Evolutionary conservation across 257 asterid genomes (phyloP), one percentile per base, ranked within the genome.

Genomic region (Pogostemon cablin): DNA sequence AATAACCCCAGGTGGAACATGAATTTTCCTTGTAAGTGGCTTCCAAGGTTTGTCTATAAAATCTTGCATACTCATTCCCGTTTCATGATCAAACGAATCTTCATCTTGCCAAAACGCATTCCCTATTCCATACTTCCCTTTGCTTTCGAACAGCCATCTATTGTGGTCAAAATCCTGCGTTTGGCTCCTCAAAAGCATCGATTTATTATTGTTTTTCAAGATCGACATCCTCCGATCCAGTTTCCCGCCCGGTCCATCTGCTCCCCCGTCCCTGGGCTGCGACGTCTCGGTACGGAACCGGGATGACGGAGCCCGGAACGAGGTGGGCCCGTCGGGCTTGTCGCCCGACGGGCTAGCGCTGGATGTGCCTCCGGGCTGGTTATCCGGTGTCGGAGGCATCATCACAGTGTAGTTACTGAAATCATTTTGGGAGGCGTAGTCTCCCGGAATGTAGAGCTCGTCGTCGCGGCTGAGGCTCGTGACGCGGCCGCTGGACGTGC

Each of bases 21-120:
- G 68, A 25, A 90, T 46, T 83, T 93, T 93, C 61, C 99, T 75
- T 0, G 99, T 93, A 15, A 93, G 92, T 0, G 99, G 99, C 75
- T 93, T 93, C 99, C 99, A 93, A 0, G 99, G 99, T 78, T 91
- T 93, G 78, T 93, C 96, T 88, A 87, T 73, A 55, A 93, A 91
- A 85, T 93, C 99, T 12, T 87, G 86, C 90, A 91, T 93, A 70
- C 91, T 90, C 93, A 93, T 84, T 72, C 96, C 98, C 15, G 91
- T 81, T 6, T 93, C 99, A 25, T 79, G 87, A 63, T 89, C 96
- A 57, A 75, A 87, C 5, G 90, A 63, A 35, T 86, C 96, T 46
- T 82, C 95, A 17, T 93, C 96, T 52, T 90, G 87, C 99, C 99
- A 93, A 15, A 42, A 93, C 0, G 98, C 99, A 55, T 85, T 93